Percentiles rank a stretch among this genome's conserved stretches.
Conservation (phyloP, 2,329 filamentous ascomycete species). For the Leptographium lundbergii region DNA sequence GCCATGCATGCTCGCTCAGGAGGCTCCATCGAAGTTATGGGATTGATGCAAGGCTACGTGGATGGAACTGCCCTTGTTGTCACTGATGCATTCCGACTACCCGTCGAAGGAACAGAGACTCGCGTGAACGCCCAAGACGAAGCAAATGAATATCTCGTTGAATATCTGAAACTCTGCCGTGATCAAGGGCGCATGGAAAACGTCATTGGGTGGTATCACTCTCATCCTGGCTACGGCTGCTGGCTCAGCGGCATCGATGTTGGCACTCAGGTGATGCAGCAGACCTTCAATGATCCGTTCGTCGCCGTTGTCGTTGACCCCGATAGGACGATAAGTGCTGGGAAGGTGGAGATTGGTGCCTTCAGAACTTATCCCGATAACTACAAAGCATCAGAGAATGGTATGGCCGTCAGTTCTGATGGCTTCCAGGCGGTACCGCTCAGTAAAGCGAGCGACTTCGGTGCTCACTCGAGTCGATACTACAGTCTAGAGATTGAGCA, state of each 20-base stretch:
- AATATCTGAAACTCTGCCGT: constrained; percentile 65
- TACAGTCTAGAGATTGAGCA: constrained; percentile 85
- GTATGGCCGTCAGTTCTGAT: constrained; percentile 26
- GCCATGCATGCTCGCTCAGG: constrained; percentile 97
- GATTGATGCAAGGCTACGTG: constrained; percentile 92
- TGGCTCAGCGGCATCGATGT: constrained; percentile 98
- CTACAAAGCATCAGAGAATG: constrained; percentile 39
- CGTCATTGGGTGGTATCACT: constrained; percentile 96
- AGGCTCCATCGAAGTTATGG: constrained; percentile 89
- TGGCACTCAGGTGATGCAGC: constrained; percentile 72
- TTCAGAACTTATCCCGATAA: constrained; percentile 80
- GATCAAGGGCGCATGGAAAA: constrained; percentile 76
- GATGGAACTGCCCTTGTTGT: constrained; percentile 76
- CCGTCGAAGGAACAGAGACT: constrained; percentile 97
- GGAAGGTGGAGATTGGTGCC: constrained; percentile 93
- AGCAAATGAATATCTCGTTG: constrained; percentile 92
- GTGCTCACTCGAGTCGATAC: constrained; percentile 80
- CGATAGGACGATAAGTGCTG: constrained; percentile 84
- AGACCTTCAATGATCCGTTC: constrained; percentile 79
- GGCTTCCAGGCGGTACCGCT: constrained; percentile 71
- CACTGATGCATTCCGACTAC: constrained; percentile 85
- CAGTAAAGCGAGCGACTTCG: constrained; percentile 92
- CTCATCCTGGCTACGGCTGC: constrained; percentile 93
- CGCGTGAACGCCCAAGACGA: constrained; percentile 92
- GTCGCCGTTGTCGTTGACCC: constrained; percentile 94